phyloP scores from a whole-genome alignment of 768 basidiomycete genomes.

The Kondoa malvinella region DNA sequence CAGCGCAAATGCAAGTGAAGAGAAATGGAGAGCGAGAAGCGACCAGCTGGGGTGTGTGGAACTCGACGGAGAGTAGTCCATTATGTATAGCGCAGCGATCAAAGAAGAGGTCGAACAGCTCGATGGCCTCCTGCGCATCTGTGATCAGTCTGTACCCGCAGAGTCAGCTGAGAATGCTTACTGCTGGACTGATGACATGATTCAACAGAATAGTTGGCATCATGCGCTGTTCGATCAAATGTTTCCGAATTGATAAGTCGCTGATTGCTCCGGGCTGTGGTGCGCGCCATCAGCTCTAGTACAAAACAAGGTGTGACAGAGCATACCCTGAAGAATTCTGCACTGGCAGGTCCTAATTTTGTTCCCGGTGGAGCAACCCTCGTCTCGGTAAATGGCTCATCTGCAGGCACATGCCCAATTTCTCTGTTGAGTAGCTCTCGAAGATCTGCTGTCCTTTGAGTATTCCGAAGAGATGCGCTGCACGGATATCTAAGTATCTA shows the following conservation, averaged over 20 bases:
- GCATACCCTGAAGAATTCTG: neutral
- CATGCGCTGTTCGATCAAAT: neutral
- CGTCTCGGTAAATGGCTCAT: neutral
- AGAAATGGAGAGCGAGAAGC: slow-evolving; percentile 88
- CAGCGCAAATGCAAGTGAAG: slow-evolving; percentile 86
- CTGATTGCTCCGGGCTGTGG: neutral
- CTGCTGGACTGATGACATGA: slow-evolving; percentile 45
- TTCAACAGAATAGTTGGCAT: neutral
- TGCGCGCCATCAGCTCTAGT: slow-evolving; percentile 28
- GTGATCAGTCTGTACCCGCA: neutral
- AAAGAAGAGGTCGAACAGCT: slow-evolving; percentile 59
- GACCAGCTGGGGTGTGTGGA: slow-evolving; percentile 84
- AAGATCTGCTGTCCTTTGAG: neutral
- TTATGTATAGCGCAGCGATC: slow-evolving; percentile 36
- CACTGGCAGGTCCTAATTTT: neutral
- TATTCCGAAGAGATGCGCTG: neutral
- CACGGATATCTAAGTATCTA: neutral
- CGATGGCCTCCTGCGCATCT: slow-evolving; percentile 53
- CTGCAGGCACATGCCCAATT: neutral
- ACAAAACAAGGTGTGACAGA: slow-evolving; percentile 32
- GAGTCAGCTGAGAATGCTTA: neutral
- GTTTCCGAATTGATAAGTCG: neutral
- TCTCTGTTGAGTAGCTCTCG: neutral
- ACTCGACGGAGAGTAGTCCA: slow-evolving; percentile 62
- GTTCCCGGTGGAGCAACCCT: neutral